Base-by-base conservation (phyloP, 495 filamentous ascomycete genomes). In the Hypoxylon fragiforme region DNA sequence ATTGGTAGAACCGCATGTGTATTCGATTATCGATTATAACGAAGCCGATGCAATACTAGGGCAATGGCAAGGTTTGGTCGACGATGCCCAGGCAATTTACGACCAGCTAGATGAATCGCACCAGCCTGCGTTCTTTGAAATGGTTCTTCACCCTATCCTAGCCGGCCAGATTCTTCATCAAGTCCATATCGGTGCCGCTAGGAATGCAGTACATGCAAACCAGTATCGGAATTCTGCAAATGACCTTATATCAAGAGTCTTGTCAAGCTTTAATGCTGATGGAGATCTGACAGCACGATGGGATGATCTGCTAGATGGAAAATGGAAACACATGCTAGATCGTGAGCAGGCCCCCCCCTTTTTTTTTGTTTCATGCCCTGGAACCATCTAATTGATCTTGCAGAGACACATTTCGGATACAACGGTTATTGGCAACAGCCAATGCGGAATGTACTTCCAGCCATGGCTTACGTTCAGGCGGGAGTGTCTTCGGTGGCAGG, bases 241-340 rank as follows among this genome's bases (percentile, higher is more conserved):
- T 56, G 71, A 66, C 9, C 57, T 84, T 6, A 81, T 85, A 8
- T 67, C 81, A n/a, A 52, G 82, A 15, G 83, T 84, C 0, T 62
- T 88, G n/a, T 66, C 73, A 22, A 63, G 71, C 1, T 88, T 88
- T 47, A 70, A 84, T 22, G 76, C 77, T n/a, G 86, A 90, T 59
- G 76, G 76, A 24, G 68, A 77, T 12, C 74, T 89, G 5, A 87
- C 84, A 3, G 68, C 75, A 39, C 68, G 76, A 44, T 90, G 87
- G 68, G 81, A 90, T 63, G 69, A 70, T 2, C 69, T 90, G 12
- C 66, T 89, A 0, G 73, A 73, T 39, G 87, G 87, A 0, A 90
- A 89, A 69, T 91, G 87, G 87, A 81, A 78, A 63, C 81, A 86
- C 65, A 85, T 91, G 67, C 81, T 89, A 68, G 84, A 87, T 57